Percentiles rank a stretch among this genome's conserved stretches.
Conservation (phyloP, 495 filamentous ascomycete genomes). For the Hypomontagnella submonticulosa region DNA sequence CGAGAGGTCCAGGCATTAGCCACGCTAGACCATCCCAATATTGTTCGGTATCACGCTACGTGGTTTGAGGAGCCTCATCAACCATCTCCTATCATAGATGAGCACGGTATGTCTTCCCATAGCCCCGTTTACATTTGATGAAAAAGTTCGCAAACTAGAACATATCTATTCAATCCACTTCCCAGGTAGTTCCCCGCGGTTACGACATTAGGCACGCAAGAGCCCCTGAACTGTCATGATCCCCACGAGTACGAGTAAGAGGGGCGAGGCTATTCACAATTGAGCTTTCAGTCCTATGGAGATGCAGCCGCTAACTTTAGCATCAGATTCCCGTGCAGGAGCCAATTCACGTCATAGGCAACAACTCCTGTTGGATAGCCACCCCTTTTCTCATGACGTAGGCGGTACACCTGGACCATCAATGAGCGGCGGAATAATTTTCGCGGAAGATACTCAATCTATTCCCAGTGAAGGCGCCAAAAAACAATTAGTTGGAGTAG, state of each 20-base stretch:
- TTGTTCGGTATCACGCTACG: constrained; percentile 66
- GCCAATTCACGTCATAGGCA: constrained; percentile 12
- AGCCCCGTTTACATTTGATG: no score
- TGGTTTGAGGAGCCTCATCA: constrained; percentile 63
- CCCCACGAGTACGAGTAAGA: no score
- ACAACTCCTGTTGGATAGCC: constrained; percentile 36
- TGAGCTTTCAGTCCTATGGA: background rate
- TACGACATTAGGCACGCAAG: no score
- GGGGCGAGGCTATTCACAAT: background rate
- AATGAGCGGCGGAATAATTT: constrained; percentile 41
- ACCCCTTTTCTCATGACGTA: constrained; percentile 32
- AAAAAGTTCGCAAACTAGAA: no score
- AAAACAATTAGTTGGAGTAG: background rate
- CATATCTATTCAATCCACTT: no score
- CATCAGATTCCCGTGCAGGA: constrained; percentile 11
- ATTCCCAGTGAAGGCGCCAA: background rate
- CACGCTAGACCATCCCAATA: constrained; percentile 64
- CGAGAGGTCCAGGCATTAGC: constrained; percentile 67
- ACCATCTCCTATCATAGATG: constrained; percentile 30
- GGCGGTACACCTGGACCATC: constrained; percentile 19
- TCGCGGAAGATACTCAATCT: constrained; percentile 43
- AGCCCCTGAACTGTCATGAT: no score
- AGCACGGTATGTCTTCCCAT: constrained; percentile 32
- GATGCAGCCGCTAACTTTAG: constrained; percentile 11
- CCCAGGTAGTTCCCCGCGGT: no score